A percentile compares a stretch with the other conserved stretches of the same genome.
Conservation (phyloP, 1,284 basidiomycete genomes). For the Malassezia caprae region DNA sequence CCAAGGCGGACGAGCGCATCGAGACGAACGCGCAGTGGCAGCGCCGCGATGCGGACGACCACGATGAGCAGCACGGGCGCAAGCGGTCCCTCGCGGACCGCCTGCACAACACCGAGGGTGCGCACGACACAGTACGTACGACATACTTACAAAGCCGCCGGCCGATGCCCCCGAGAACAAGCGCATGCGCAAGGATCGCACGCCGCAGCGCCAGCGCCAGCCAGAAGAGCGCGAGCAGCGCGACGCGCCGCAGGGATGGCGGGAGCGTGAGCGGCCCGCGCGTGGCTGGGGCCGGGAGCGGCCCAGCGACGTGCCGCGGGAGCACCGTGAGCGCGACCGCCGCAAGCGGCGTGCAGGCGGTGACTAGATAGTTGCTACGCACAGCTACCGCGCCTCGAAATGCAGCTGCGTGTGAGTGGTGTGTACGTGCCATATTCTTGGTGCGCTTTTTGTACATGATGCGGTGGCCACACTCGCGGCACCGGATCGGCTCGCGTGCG, state of each 20-base stretch:
- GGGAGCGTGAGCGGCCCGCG: neutral
- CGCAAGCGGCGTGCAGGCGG: slow-evolving; percentile 16
- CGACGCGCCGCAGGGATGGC: neutral
- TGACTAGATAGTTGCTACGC: neutral
- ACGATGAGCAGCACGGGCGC: slow-evolving; percentile 9
- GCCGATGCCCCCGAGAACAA: slow-evolving; percentile 10
- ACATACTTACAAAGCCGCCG: neutral
- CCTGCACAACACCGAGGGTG: slow-evolving; percentile 2
- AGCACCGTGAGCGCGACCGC: slow-evolving; percentile 16
- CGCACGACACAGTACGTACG: neutral
- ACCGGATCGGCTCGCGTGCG: slow-evolving; percentile 86
- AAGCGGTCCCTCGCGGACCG: slow-evolving; percentile 17
- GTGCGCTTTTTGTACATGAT: slow-evolving; percentile 99
- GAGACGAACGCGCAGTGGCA: slow-evolving; percentile 7
- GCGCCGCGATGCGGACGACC: slow-evolving; percentile 1
- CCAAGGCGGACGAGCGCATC: neutral
- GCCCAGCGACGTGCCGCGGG: neutral
- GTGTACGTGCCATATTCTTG: slow-evolving; percentile 66
- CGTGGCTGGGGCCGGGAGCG: slow-evolving; percentile 10
- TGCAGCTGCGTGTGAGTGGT: slow-evolving; percentile 17
- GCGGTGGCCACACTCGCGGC: slow-evolving; percentile 90
- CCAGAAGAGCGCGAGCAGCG: neutral
- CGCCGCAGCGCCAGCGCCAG: neutral
- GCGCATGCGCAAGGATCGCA: slow-evolving; percentile 9
- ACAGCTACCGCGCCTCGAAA: slow-evolving; percentile 22